These are phyloP conservation scores for Posidonia australis DNA, from an alignment of 106 monocot genomes.

Conservation along the genomic window DNA sequence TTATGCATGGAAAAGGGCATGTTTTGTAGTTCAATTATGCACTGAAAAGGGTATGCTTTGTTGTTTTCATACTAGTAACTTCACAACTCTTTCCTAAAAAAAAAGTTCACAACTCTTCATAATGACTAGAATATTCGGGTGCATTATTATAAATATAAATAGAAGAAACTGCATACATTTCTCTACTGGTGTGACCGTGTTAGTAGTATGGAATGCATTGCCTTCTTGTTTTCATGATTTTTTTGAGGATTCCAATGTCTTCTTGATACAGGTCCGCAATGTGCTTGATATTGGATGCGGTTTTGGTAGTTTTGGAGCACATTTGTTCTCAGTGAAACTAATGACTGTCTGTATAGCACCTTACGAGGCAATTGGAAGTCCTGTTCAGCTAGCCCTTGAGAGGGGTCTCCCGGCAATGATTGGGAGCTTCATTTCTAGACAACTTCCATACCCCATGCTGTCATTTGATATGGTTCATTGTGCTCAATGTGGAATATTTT, in stretches of 20 bases:
- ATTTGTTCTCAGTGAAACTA: conserved; percentile 22
- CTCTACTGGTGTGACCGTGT: too few species aligned
- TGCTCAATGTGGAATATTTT: conserved; percentile 28
- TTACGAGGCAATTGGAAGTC: conserved; percentile 26
- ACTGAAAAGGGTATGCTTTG: too few species aligned
- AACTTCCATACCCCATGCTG: conserved; percentile 24
- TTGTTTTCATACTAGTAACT: too few species aligned
- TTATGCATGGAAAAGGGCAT: too few species aligned
- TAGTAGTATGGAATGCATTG: too few species aligned
- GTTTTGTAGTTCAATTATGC: too few species aligned
- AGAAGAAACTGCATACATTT: too few species aligned
- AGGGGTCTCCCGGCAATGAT: conserved; percentile 31
- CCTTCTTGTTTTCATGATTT: not conserved
- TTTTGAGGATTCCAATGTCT: not conserved
- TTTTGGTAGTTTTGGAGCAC: conserved; percentile 36
- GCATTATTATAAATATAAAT: too few species aligned
- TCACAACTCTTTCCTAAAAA: too few species aligned
- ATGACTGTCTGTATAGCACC: conserved; percentile 27
- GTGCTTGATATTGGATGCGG: conserved; percentile 31
- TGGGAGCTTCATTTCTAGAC: conserved; percentile 28
- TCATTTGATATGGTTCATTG: conserved; percentile 34
- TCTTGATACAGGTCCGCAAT: conserved; percentile 9
- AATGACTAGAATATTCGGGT: too few species aligned
- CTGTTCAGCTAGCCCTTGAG: conserved; percentile 30
- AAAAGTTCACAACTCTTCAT: too few species aligned